Percentiles rank a stretch among this genome's conserved stretches.
Evolutionary conservation across 345 rosid species (phyloP).

Genomic region (Hibiscus mutabilis): DNA sequence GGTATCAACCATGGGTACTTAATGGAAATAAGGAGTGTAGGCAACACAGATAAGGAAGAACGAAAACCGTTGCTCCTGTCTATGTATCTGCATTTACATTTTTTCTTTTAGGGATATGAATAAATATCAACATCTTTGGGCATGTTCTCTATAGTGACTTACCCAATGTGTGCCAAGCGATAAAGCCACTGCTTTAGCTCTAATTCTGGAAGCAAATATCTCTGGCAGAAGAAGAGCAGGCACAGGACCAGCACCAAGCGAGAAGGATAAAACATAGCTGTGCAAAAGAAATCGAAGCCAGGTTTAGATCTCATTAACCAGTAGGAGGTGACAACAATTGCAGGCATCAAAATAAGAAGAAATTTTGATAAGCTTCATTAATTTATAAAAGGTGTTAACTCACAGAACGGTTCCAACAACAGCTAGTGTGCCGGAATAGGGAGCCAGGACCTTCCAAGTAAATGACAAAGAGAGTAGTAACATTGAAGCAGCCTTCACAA

Average conservation of each 20-base stretch:
- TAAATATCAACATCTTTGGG: background rate
- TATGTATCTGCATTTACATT: background rate
- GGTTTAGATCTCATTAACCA: constrained; percentile 8
- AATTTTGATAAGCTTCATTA: background rate
- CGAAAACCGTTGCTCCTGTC: background rate
- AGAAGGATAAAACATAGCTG: constrained; percentile 93
- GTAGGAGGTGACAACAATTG: background rate
- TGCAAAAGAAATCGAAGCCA: constrained; percentile 11
- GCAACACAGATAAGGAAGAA: background rate
- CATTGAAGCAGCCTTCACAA: constrained; percentile 80
- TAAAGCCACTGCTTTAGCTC: constrained; percentile 94
- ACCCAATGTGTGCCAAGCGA: constrained; percentile 99
- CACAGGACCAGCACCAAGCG: constrained; percentile 99
- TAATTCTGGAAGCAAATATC: constrained; percentile 91
- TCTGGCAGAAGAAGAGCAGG: constrained; percentile 97
- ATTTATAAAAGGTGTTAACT: constrained; percentile 22
- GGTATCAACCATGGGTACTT: background rate
- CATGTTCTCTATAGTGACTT: constrained; percentile 14
- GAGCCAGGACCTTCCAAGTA: constrained; percentile 91
- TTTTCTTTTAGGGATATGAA: background rate
- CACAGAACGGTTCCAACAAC: constrained; percentile 96
- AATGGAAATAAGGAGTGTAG: background rate
- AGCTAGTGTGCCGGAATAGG: constrained; percentile 86
- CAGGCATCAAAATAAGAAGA: background rate
- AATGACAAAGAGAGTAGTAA: constrained; percentile 84